Evolutionary conservation across 345 rosid genomes (phyloP).

Genomic region (Murraya koenigii): DNA sequence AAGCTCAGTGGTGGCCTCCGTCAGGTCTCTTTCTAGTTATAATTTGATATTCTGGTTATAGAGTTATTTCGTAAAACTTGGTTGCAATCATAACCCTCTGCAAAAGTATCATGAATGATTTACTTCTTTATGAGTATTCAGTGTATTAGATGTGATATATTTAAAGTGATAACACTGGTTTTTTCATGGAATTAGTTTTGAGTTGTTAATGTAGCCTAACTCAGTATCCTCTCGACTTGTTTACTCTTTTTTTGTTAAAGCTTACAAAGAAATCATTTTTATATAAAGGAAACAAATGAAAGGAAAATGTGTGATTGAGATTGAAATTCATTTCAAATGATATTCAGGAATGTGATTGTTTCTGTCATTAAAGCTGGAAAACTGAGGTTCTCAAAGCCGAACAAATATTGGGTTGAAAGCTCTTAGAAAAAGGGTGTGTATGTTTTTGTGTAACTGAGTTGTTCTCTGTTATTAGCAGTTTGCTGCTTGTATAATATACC

Average conservation of each 20-base stretch:
- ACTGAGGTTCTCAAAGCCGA: slow-evolving; percentile 65
- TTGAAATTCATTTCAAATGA: slow-evolving; percentile 14
- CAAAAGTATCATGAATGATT: neutral
- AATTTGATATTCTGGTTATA: neutral
- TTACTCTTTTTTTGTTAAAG: neutral
- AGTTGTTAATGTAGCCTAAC: neutral
- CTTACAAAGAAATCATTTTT: neutral
- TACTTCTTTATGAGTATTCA: neutral
- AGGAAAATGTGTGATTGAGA: neutral
- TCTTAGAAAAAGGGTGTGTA: slow-evolving; percentile 81
- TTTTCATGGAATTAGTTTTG: too few relatives aligned
- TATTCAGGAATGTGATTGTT: slow-evolving; percentile 63
- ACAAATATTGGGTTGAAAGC: slow-evolving; percentile 75
- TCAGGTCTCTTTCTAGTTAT: slow-evolving; percentile 44
- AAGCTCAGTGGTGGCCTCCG: slow-evolving; percentile 89
- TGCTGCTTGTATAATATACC: neutral
- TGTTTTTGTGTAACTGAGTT: neutral
- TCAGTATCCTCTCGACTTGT: neutral
- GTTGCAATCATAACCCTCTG: neutral
- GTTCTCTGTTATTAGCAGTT: neutral
- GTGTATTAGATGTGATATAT: neutral
- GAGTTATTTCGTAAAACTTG: neutral
- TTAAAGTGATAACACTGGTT: neutral
- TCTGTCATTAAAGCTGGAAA: slow-evolving; percentile 74
- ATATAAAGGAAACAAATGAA: neutral